Percentiles rank a stretch among this genome's conserved stretches.
Conservation (phyloP, 163 green algal species). For the Volvox carteri region DNA sequence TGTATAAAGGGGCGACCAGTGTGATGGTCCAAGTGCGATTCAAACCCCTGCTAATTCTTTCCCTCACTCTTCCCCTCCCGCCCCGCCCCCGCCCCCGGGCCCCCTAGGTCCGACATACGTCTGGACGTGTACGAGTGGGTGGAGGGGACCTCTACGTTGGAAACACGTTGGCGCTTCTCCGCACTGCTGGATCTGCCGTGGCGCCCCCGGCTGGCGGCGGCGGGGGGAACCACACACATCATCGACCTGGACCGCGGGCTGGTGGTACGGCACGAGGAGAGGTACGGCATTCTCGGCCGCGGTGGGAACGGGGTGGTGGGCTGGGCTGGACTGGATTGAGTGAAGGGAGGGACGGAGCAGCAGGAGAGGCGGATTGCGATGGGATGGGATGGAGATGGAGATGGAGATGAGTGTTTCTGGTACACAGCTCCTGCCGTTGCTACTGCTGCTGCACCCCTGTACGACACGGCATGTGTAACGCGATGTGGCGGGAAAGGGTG, state of each 20-base stretch:
- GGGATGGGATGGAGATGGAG: too few relatives aligned
- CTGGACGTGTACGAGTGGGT: constrained; percentile 78
- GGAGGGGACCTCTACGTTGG: constrained; percentile 64
- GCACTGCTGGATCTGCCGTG: constrained; percentile 85
- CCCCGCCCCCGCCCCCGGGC: neutral
- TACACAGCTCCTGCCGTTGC: too few relatives aligned
- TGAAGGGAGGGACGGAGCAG: too few relatives aligned
- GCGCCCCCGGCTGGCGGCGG: constrained; percentile 81
- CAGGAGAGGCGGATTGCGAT: too few relatives aligned
- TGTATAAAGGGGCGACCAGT: too few relatives aligned
- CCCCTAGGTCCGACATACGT: constrained; percentile 68
- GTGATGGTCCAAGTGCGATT: too few relatives aligned
- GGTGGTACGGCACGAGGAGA: constrained; percentile 86
- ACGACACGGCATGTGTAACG: too few relatives aligned
- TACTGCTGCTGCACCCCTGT: too few relatives aligned
- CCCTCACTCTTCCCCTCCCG: neutral
- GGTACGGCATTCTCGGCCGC: neutral
- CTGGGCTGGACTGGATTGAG: too few relatives aligned
- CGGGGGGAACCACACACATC: constrained; percentile 84
- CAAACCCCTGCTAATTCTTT: too few relatives aligned
- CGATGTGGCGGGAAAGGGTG: too few relatives aligned
- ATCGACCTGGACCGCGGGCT: constrained; percentile 72
- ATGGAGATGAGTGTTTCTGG: too few relatives aligned
- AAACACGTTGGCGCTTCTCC: constrained; percentile 84
- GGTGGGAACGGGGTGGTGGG: neutral